These are phyloP conservation scores for Dactylella cylindrospora DNA, from an alignment of 2,329 filamentous ascomycete species.

Conservation along the genomic window DNA sequence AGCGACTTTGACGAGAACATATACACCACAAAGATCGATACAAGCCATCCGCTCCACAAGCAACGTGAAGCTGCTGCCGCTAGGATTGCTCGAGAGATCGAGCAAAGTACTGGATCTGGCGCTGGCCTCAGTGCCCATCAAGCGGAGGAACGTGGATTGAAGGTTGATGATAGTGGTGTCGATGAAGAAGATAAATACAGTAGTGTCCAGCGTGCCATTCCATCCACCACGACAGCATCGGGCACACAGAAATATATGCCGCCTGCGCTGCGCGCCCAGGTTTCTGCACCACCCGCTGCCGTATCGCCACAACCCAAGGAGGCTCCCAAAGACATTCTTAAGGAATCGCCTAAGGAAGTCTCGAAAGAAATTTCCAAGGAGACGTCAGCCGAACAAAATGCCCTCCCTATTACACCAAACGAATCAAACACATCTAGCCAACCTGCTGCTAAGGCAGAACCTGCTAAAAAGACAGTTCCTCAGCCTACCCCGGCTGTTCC, in stretches of 20 bases:
- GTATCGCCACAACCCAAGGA: conserved; percentile 47
- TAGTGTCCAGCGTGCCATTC: conserved; percentile 69
- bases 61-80: conserved; percentile 77
- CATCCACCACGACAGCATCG: conserved; percentile 57
- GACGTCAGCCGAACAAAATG: neutral
- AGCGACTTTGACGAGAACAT: conserved; percentile 92
- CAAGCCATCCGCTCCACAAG: conserved; percentile 76
- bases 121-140: conserved; percentile 75
- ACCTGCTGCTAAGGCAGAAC: conserved; percentile 51
- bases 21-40: conserved; percentile 90
- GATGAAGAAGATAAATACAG: conserved; percentile 96
- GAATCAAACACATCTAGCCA: conserved; percentile 25
- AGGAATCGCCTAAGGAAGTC: conserved; percentile 29
- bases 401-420: neutral
- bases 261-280: conserved; percentile 74
- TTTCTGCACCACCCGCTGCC: conserved; percentile 49
- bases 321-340: conserved; percentile 10
- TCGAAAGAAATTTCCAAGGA: no score
- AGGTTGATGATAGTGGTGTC: conserved; percentile 65
- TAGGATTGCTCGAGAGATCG: conserved; percentile 84
- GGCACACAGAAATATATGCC: conserved; percentile 78
- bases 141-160: conserved; percentile 81
- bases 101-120: conserved; percentile 59
- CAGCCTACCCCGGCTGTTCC: conserved; percentile 39
- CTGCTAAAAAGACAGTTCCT: conserved; percentile 50